Evolutionary conservation across 495 filamentous ascomycete species (phyloP).

Genomic region (Entonaema liquescens): DNA sequence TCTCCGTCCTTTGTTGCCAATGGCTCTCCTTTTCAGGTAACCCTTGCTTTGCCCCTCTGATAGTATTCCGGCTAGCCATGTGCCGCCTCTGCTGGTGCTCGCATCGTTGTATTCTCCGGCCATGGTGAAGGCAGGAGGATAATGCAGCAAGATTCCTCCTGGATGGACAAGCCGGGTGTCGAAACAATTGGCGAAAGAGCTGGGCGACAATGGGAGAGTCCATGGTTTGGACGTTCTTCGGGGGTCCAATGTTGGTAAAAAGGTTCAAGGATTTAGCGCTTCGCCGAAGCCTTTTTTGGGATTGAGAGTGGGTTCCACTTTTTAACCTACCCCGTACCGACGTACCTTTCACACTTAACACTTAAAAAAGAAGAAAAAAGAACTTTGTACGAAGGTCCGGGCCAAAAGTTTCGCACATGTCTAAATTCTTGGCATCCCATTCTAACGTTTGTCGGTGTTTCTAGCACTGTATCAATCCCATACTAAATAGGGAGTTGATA

Average conservation of each 20-base stretch:
- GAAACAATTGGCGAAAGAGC: conserved; percentile 85
- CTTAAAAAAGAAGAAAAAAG: too few species aligned
- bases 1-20: conserved; percentile 83
- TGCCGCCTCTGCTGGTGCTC: conserved; percentile 44
- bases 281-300: conserved; percentile 19
- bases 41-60: conserved; percentile 29
- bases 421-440: too few species aligned
- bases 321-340: conserved; percentile 1
- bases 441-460: too few species aligned
- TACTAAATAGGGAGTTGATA: too few species aligned
- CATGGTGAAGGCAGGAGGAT: conserved; percentile 53
- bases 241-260: not conserved
- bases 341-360: not conserved
- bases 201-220: conserved; percentile 80
- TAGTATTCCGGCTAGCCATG: conserved; percentile 32
- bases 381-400: not conserved
- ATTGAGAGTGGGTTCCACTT: not conserved
- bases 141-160: conserved; percentile 58
- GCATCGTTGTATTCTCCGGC: conserved; percentile 38
- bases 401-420: too few species aligned
- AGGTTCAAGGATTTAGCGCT: not conserved
- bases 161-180: conserved; percentile 72
- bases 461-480: too few species aligned
- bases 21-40: conserved; percentile 55
- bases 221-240: conserved; percentile 62